Conservation (phyloP, 192 early-diverging fungal species). For the Entophlyctis luteolus region DNA sequence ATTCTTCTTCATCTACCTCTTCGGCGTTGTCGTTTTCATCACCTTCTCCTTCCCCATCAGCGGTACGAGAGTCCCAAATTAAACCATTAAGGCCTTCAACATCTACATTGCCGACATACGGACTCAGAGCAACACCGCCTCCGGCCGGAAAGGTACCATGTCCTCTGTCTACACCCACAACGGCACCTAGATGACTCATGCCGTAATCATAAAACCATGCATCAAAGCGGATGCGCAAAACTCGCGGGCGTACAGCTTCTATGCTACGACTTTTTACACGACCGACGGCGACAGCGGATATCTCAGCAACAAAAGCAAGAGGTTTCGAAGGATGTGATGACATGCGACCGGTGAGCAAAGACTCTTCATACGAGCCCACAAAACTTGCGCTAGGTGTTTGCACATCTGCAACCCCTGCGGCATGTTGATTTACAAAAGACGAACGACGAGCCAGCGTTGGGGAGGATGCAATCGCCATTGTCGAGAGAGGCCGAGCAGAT, state of each 20-base stretch:
- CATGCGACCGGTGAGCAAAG: conserved; percentile 72
- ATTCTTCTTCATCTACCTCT: not conserved
- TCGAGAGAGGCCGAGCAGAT: too few relatives aligned
- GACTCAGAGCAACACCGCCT: conserved; percentile 23
- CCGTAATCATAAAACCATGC: conserved; percentile 71
- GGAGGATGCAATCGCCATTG: too few relatives aligned
- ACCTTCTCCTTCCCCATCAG: not conserved
- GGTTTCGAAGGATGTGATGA: conserved; percentile 71
- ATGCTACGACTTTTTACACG: conserved; percentile 55
- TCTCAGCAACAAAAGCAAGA: conserved; percentile 64
- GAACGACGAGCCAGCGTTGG: too few relatives aligned
- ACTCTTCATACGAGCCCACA: conserved; percentile 64
- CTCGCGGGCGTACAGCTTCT: conserved; percentile 62
- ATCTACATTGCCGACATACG: conserved; percentile 76
- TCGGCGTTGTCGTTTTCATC: not conserved
- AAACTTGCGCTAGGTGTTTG: conserved; percentile 11
- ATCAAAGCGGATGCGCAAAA: conserved; percentile 60
- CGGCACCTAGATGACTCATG: conserved; percentile 46
- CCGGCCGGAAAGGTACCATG: not conserved
- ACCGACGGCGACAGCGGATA: conserved; percentile 66
- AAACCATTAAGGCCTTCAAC: conserved; percentile 40
- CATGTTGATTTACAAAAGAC: too few relatives aligned
- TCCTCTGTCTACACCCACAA: not conserved
- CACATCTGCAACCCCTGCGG: too few relatives aligned
- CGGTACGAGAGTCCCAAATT: conserved; percentile 9